Base-by-base conservation (phyloP, 305 asterid genomes). In the Plantago coronopus region DNA sequence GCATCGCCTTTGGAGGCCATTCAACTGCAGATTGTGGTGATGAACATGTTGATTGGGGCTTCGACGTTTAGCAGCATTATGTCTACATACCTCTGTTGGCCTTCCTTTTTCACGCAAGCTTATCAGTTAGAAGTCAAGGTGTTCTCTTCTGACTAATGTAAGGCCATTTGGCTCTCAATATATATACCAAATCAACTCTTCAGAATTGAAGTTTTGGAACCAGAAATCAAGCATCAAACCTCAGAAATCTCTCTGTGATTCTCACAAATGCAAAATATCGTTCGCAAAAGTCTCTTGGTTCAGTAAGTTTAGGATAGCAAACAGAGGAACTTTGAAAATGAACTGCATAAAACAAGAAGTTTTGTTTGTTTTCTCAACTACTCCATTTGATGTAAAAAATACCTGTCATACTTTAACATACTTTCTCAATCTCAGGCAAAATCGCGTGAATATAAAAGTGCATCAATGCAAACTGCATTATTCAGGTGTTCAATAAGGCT, bases 41-140 rank as follows among this genome's bases (percentile, higher is more conserved):
- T 91, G 96, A 88, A 88, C 65, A 91, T 91, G 98, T 79, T 91
- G 34, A 22, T 91, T 1, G 98, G 98, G 44, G 98, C 98, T 31
- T 79, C 98, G 0, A 85, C 95, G 0, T 69, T 91, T 15, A 91
- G 98, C 72, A 91, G 96, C 66, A 91, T 91, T 48, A 42, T 76
- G 57, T 88, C 98, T 0, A 91, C 96, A 0, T 91, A 91, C 69
- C 86, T 91, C 5, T 81, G 78, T 21, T 91, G 98, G 98, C 98
- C 98, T 1, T 77, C 89, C 8, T 91, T 91, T 82, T 91, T 91
- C 80, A 91, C 96, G 44, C 86, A 79, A 69, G 89, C 95, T 54
- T 88, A 81, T 25, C 98, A 88, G 69, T 71, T 91, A 25, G 96
- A 88, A 71, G 65, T 73, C 8, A 59, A 72, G 10, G 98, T 91